phyloP scores from a whole-genome alignment of 805 yeast genomes.

The Candida morakotiae region DNA sequence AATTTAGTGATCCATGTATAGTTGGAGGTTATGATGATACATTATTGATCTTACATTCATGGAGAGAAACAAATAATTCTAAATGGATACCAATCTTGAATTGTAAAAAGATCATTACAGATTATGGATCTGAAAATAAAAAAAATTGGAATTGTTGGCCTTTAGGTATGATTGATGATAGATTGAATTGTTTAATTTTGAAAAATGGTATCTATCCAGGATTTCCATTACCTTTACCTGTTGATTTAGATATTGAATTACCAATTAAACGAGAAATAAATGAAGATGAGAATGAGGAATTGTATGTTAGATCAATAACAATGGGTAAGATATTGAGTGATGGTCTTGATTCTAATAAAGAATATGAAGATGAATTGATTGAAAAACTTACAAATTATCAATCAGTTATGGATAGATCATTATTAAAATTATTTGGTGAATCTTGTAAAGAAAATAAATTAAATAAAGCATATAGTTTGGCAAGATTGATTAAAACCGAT shows the following conservation, averaged over 20 bases:
- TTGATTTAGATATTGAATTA: constrained; percentile 66
- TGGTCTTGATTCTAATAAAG: constrained; percentile 26
- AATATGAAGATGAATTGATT: constrained; percentile 34
- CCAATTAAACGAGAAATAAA: constrained; percentile 42
- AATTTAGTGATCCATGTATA: constrained; percentile 85
- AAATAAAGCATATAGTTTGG: constrained; percentile 67
- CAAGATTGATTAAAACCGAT: constrained; percentile 65
- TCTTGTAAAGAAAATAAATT: constrained; percentile 67
- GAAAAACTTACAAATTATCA: constrained; percentile 53
- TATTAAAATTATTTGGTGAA: constrained; percentile 70
- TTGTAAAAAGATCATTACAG: constrained; percentile 39
- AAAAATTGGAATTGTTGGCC: constrained; percentile 81
- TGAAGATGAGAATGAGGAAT: constrained; percentile 55
- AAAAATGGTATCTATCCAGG: constrained; percentile 62
- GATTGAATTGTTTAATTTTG: constrained; percentile 68
- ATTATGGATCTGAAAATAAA: constrained; percentile 46
- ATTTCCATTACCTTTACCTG: constrained; percentile 80
- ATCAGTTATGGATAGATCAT: constrained; percentile 65
- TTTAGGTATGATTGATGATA: constrained; percentile 67
- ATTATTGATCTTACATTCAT: constrained; percentile 63
- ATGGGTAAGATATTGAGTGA: constrained; percentile 62
- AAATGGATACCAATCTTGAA: constrained; percentile 86
- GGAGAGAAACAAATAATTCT: constrained; percentile 76
- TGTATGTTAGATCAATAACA: constrained; percentile 54
- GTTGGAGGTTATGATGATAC: constrained; percentile 72